These are phyloP conservation scores for Sugiyamaella pinicola DNA, from an alignment of 1,139 yeast genomes.

Conservation along the genomic window DNA sequence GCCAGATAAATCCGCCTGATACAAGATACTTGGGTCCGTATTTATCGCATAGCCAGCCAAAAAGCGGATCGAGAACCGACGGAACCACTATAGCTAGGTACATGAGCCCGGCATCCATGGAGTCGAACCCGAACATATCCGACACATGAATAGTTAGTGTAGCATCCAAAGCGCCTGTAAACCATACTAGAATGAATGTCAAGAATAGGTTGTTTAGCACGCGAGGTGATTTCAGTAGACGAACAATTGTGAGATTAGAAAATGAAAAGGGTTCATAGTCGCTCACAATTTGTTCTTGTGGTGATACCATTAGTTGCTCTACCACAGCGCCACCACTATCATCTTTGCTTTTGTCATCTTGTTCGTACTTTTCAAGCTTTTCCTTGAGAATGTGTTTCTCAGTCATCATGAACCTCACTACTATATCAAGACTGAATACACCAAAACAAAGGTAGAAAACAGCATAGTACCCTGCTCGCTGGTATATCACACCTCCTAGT, in stretches of 20 bases:
- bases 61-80: conserved; percentile 39
- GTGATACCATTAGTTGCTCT: conserved; percentile 7
- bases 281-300: no score
- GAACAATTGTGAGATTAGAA: background rate
- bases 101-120: conserved; percentile 40
- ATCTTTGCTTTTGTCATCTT: conserved; percentile 18
- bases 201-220: conserved; percentile 35
- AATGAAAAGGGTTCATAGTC: conserved; percentile 1
- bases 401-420: conserved; percentile 41
- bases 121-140: conserved; percentile 38
- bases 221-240: conserved; percentile 31
- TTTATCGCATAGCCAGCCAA: conserved; percentile 39
- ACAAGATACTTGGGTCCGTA: conserved; percentile 39
- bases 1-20: conserved; percentile 34
- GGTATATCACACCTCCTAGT: conserved; percentile 44
- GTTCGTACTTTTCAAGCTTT: conserved; percentile 18
- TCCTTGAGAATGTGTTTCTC: conserved; percentile 27
- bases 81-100: conserved; percentile 42
- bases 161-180: conserved; percentile 41
- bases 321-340: background rate
- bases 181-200: conserved; percentile 39
- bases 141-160: conserved; percentile 41
- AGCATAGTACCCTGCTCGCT: conserved; percentile 41
- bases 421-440: conserved; percentile 38
- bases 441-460: conserved; percentile 42